Base-by-base conservation (phyloP, 176 grass and related monocot genomes). In the Lolium rigidum region DNA sequence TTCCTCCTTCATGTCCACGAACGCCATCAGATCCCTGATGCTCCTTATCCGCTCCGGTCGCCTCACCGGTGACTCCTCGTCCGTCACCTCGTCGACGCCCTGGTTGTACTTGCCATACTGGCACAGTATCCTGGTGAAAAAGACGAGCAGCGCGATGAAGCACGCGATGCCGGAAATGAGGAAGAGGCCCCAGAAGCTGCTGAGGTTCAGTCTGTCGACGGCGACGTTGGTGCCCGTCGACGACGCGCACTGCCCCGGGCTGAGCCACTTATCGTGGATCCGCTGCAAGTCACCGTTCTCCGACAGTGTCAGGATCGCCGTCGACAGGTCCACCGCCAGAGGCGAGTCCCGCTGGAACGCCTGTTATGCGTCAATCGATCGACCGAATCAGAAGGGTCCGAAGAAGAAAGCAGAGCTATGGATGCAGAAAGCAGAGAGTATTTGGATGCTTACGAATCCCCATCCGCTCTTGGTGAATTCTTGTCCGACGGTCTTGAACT, bases 391-490 rank as follows among this genome's bases (percentile, higher is more conserved):
- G 72, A 35, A 35, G 31, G 31, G 31, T 35, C 31, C 47, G 9
- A 61, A 24, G 9, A 61, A 52, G 12, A 28, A 52, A 28, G 48
- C 71, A 75, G 71, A 74, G 44, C 44, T 11, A 74, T 49, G 44
- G 35, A 68, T 9, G 46, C 47, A 2, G 24, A 37, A 47, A 24
- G 14, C 60, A 46, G 3, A 56, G 7, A 51, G 7, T 9, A 6
- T 74, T 26, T 6, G 6, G 28, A 44, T 78, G 2, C 4, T 93
- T 28, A 98, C 94, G 59, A 99, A 99, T 69, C 97, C 97, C 97
- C 97, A 99, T 82, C 97, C 97, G 65, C 92, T 90, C 90, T 99
- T 96, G 71, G 97, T 99, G 97, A 99, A 99, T 85, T 91, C 92
- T 83, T 90, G 90, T 0, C 97, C 97, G 0, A 96, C 90, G 9